Evolutionary conservation across 164 flowering plant species (phyloP), one percentile per base, ranked within the genome.

Genomic region (Stephania cephalantha): DNA sequence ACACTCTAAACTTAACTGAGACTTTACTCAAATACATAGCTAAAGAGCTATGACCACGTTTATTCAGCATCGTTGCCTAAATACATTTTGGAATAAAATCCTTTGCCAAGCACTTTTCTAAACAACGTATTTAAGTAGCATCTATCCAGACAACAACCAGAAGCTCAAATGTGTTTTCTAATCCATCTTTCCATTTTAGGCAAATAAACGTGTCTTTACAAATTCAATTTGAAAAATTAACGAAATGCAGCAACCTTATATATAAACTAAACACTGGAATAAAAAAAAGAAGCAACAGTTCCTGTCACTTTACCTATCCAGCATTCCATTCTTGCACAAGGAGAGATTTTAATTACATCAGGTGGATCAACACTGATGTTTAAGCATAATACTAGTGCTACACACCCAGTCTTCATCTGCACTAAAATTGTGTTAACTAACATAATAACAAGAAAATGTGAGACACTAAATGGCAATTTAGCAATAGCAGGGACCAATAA

Each of bases 361-460:
- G 98, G 99, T 30, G 99, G 99, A 87, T 93, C 98, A 82, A 94
- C 97, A 77, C 91, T 88, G 73, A 93, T 95, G 80, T 95, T 95
- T 80, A 95, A 86, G 84, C 99, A 95, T 81, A 95, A 83, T 73
- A 95, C 98, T 80, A 95, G 89, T 73, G 97, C 98, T 50, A 90
- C 98, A 77, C 90, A 92, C 76, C 97, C 96, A 7, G 99, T 95
- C 88, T 92, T 95, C 98, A 92, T 92, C 99, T 95, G 98, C 91
- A 87, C 67, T 78, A 77, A 78, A 71, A 44, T 70, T 61, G 66
- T 61, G 73, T 70, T 74, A 65, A 73, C 70, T 64, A 53, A 64
- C 20, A 71, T 35, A 42, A 46, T 66, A 0, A 10, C 42, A 35
- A 12, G 0, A 73, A 79, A 46, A 1, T 13, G 42, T 50, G 15